Evolutionary conservation across 23 red algal genomes (phyloP).

Genomic region (Gracilariopsis chorda): DNA sequence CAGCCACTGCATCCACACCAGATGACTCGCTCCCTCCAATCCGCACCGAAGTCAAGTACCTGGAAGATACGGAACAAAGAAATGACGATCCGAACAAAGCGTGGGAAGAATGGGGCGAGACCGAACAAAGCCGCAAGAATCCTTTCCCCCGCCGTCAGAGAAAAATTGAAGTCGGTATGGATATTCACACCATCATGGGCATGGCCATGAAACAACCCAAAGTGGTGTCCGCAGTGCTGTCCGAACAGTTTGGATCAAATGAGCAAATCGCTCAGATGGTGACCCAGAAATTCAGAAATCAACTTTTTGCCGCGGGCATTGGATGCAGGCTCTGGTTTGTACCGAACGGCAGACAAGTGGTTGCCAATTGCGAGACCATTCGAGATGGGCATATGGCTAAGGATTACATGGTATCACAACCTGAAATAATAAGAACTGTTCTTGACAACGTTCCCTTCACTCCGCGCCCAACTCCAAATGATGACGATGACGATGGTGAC

Average conservation of each 20-base stretch:
- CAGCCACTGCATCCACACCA: not conserved
- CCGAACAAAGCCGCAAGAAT: conserved; percentile 28
- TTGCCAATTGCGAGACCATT: conserved; percentile 69
- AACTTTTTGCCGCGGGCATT: conserved; percentile 43
- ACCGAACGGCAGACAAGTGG: conserved; percentile 30
- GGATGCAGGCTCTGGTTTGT: conserved; percentile 63
- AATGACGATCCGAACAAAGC: conserved; percentile 49
- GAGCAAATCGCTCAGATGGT: conserved; percentile 33
- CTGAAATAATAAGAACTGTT: conserved; percentile 55
- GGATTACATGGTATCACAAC: conserved; percentile 51
- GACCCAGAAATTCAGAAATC: conserved; percentile 57
- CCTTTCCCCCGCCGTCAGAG: conserved; percentile 57
- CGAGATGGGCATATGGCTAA: conserved; percentile 69
- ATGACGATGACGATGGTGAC: conserved; percentile 62
- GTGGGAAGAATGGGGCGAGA: conserved; percentile 72
- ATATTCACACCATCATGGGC: conserved; percentile 63
- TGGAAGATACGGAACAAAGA: not conserved
- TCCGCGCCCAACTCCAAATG: conserved; percentile 6
- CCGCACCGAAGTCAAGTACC: conserved; percentile 38
- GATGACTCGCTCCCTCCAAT: conserved; percentile 33
- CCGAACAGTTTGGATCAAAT: conserved; percentile 18
- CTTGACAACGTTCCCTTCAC: conserved; percentile 63
- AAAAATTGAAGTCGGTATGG: conserved; percentile 57
- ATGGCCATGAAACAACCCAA: conserved; percentile 74
- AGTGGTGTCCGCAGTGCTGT: conserved; percentile 43